These are phyloP conservation scores for Dichomitus squalens DNA, from an alignment of 1,284 basidiomycete genomes.

Conservation along the genomic window DNA sequence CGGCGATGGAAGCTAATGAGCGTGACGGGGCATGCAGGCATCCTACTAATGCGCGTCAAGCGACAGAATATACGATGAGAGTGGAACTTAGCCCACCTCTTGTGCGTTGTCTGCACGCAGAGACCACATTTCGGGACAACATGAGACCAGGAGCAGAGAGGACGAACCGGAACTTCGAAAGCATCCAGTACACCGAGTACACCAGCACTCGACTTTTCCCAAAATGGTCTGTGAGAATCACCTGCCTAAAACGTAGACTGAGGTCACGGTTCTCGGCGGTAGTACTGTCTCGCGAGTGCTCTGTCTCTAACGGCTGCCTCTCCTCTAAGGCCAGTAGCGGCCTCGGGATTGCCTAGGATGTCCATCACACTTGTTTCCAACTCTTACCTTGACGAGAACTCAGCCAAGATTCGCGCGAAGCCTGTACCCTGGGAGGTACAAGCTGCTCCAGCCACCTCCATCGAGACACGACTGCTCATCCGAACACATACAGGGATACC, in stretches of 20 bases:
- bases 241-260: constrained; percentile 6
- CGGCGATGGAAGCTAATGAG: constrained; percentile 33
- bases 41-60: constrained; percentile 13
- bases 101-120: constrained; percentile 36
- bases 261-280: constrained; percentile 21
- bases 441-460: constrained; percentile 8
- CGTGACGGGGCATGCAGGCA: constrained; percentile 28
- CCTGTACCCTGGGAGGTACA: constrained; percentile 95
- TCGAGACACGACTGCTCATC: constrained; percentile 16
- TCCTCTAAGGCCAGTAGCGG: constrained; percentile 3
- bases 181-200: constrained; percentile 2
- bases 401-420: constrained; percentile 86
- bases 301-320: not conserved
- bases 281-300: not conserved
- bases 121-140: constrained; percentile 39
- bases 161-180: constrained; percentile 19
- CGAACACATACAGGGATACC: constrained; percentile 73
- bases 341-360: constrained; percentile 42
- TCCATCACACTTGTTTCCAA: constrained; percentile 87
- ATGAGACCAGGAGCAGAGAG: constrained; percentile 29
- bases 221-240: constrained; percentile 17
- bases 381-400: constrained; percentile 85
- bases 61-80: not conserved
- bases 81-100: constrained; percentile 28
- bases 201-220: constrained; percentile 11